Conservation (phyloP, 345 rosid species). For the Hibiscus tridactylites region DNA sequence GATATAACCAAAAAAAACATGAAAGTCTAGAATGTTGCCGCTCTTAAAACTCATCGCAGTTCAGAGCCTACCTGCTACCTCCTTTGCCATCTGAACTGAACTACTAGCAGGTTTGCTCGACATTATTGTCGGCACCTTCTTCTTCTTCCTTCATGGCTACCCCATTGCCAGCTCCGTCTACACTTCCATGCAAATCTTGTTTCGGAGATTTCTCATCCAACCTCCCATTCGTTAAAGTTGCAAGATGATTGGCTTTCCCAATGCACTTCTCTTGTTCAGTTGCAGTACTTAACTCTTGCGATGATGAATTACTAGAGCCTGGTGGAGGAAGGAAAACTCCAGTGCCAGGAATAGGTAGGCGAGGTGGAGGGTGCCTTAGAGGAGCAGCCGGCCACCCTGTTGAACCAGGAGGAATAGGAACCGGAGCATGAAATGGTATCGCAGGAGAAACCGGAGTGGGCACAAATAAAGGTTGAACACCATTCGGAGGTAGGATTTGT, state of each 20-base stretch:
- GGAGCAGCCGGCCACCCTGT: slow-evolving; percentile 58
- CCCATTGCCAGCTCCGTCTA: slow-evolving; percentile 16
- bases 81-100: slow-evolving; percentile 17
- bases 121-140: slow-evolving; percentile 14
- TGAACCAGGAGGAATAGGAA: slow-evolving; percentile 50
- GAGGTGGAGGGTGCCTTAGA: slow-evolving; percentile 53
- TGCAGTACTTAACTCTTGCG: slow-evolving; percentile 20
- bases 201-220: slow-evolving; percentile 16
- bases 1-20: neutral
- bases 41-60: slow-evolving; percentile 43
- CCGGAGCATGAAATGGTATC: slow-evolving; percentile 49
- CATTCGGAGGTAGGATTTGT: slow-evolving; percentile 47
- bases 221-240: slow-evolving; percentile 19
- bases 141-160: slow-evolving; percentile 23
- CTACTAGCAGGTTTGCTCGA: slow-evolving; percentile 20
- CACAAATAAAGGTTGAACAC: slow-evolving; percentile 44
- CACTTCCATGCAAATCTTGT: slow-evolving; percentile 34
- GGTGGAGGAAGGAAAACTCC: slow-evolving; percentile 94
- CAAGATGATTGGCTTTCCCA: slow-evolving; percentile 16
- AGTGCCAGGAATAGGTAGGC: slow-evolving; percentile 72
- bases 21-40: slow-evolving; percentile 25
- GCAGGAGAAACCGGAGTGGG: slow-evolving; percentile 40
- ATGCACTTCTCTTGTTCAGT: slow-evolving; percentile 22
- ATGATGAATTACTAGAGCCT: slow-evolving; percentile 36
- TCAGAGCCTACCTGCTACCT: slow-evolving; percentile 14